Conservation (phyloP, 371 early-diverging fungal genomes). For the Nematocida sp. region DNA sequence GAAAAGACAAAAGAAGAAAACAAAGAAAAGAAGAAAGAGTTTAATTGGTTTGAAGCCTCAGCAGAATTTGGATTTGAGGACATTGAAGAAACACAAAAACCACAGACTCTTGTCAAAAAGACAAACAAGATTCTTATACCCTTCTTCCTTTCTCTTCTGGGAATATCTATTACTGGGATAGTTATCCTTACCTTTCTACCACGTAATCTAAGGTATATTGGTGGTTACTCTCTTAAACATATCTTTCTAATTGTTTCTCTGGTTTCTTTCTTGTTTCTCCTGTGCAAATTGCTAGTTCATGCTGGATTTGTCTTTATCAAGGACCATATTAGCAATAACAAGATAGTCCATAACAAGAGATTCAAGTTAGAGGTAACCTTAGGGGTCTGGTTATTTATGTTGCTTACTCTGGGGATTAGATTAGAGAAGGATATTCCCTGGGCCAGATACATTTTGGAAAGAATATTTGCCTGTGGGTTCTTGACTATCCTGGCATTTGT, state of each 20-base stretch:
- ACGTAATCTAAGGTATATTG: neutral
- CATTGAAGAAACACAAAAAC: constrained; percentile 18
- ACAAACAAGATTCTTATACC: constrained; percentile 30
- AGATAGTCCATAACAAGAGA: constrained; percentile 42
- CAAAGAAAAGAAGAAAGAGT: constrained; percentile 37
- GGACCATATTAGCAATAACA: neutral
- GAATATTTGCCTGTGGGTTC: constrained; percentile 46
- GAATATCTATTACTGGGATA: constrained; percentile 2
- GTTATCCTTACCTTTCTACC: constrained; percentile 37
- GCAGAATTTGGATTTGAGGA: constrained; percentile 58
- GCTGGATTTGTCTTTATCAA: constrained; percentile 12
- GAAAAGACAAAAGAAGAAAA: neutral
- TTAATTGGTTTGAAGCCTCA: constrained; percentile 60
- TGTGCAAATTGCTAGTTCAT: constrained; percentile 1
- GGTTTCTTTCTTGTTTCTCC: constrained; percentile 21
- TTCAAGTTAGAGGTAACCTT: constrained; percentile 14
- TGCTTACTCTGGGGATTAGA: constrained; percentile 49
- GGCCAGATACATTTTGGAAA: constrained; percentile 6
- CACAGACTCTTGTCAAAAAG: neutral
- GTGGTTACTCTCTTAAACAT: constrained; percentile 24
- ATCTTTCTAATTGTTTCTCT: constrained; percentile 15
- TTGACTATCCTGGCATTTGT: constrained; percentile 52
- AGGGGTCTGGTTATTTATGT: constrained; percentile 50
- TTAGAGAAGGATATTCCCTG: constrained; percentile 20
- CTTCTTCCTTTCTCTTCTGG: neutral